Evolutionary conservation across 2,329 filamentous ascomycete genomes (phyloP), one percentile per base, ranked within the genome.

Genomic region (Aureobasidium subglaciale): DNA sequence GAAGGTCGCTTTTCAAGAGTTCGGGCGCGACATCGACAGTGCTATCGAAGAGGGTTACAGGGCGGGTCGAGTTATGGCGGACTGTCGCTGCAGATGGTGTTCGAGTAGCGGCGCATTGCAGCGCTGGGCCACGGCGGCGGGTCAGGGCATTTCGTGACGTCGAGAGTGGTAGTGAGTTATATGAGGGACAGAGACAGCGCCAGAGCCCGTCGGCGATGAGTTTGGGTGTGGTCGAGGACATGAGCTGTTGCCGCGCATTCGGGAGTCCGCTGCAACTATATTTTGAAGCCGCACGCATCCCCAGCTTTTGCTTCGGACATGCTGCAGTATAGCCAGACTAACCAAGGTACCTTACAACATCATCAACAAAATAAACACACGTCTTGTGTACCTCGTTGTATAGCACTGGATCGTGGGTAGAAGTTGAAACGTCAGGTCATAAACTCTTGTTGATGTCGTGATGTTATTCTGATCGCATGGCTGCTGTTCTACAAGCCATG

Each of bases 141-240:
- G 29, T 35, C 37, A 63, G 38, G 16, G 52, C 27, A 30, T 58
- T 25, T 5, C 37, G 54, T 11, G 56, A 35, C 13, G 56, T 20
- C 16, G 40, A 13, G 9, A 43, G 40, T 24, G 58, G 30, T 15
- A 20, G 42, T 3, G 20, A 15, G 15, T 43, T 56, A 56, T 81
- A 72, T 8, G 75, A 77, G 11, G 83, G 83, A 63, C 81, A 85
- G 15, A 86, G 71, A 64, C 79, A 84, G 64, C 79, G 79, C 81
- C 82, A 85, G 42, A 87, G 74, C 58, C 82, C 81, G 66, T 86
- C 83, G 63, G 70, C 67, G 62, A 68, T 63, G 53, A 72, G 63
- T 62, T 62, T 67, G 50, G 64, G 62, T 37, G 64, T 60, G 61
- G 61, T 65, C 68, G 50, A 73, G 71, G 58, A 55, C 60, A 63